phyloP scores from a whole-genome alignment of 768 basidiomycete species.

The Phylloporus sp. region DNA sequence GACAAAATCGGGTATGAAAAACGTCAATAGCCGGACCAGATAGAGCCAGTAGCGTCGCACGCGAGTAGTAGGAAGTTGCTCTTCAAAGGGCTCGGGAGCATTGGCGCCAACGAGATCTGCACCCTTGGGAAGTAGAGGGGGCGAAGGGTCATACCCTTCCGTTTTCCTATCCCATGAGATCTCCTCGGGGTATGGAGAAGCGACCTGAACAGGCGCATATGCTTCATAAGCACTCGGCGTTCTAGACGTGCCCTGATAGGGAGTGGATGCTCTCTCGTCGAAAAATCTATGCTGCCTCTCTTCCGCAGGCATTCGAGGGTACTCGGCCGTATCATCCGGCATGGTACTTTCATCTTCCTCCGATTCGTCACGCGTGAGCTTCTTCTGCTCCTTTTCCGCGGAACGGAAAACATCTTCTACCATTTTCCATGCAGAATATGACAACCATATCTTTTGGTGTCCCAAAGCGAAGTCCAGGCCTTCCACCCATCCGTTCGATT shows the following conservation, averaged over 20 bases:
- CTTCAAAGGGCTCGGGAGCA: constrained; percentile 46
- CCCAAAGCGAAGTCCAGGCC: constrained; percentile 53
- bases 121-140: constrained; percentile 35
- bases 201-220: constrained; percentile 19
- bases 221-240: constrained; percentile 27
- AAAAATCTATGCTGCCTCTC: constrained; percentile 31
- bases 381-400: constrained; percentile 46
- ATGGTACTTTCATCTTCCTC: constrained; percentile 46
- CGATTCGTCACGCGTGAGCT: constrained; percentile 34
- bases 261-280: constrained; percentile 27
- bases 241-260: constrained; percentile 29
- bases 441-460: constrained; percentile 49
- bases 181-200: constrained; percentile 32
- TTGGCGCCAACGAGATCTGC: constrained; percentile 38
- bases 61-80: constrained; percentile 48
- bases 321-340: constrained; percentile 37
- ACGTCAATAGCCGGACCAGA: constrained; percentile 49
- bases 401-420: constrained; percentile 53
- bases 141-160: constrained; percentile 24
- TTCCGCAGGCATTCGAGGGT: constrained; percentile 30
- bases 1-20: constrained; percentile 51
- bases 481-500: constrained; percentile 48
- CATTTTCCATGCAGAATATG: constrained; percentile 54
- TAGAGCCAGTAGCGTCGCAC: constrained; percentile 56
- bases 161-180: constrained; percentile 42